A percentile compares a stretch with the other conserved stretches of the same genome.
These are phyloP conservation scores for Fraxinus floribunda DNA, from an alignment of 305 asterid species.

Conservation along the genomic window DNA sequence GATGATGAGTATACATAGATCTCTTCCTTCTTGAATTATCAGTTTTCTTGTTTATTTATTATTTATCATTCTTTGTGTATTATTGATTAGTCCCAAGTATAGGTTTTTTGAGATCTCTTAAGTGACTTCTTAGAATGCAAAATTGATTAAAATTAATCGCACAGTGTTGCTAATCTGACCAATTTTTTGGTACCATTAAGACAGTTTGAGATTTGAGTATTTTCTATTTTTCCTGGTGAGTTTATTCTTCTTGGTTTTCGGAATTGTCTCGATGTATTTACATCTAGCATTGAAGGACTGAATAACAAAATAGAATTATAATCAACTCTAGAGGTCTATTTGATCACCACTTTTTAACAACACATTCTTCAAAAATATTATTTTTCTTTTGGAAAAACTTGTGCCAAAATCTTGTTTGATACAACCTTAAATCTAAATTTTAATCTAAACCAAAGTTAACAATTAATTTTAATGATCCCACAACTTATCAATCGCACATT, in stretches of 20 bases:
- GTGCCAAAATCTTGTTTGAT: too few relatives aligned
- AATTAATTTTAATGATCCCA: too few relatives aligned
- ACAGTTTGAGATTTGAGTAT: background rate
- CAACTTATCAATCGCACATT: too few relatives aligned
- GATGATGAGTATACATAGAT: conserved; percentile 35
- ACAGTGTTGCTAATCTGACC: conserved; percentile 29
- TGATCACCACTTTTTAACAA: too few relatives aligned
- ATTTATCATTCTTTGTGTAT: conserved; percentile 28
- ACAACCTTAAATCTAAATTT: too few relatives aligned
- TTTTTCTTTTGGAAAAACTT: too few relatives aligned
- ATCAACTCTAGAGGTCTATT: too few relatives aligned
- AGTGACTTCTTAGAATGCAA: background rate
- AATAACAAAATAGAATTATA: too few relatives aligned
- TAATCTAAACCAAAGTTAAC: too few relatives aligned
- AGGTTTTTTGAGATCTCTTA: conserved; percentile 9
- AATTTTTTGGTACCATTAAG: conserved; percentile 20
- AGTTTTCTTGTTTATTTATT: background rate
- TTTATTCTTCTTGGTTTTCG: background rate
- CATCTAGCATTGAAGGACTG: background rate
- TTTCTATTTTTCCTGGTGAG: background rate
- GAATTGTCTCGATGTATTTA: background rate
- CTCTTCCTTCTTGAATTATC: background rate
- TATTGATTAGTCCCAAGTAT: conserved; percentile 12
- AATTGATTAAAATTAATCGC: conserved; percentile 1
- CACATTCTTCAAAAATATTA: too few relatives aligned